These are phyloP conservation scores for Lasiosphaeria miniovina DNA, from an alignment of 495 filamentous ascomycete genomes.

Conservation along the genomic window DNA sequence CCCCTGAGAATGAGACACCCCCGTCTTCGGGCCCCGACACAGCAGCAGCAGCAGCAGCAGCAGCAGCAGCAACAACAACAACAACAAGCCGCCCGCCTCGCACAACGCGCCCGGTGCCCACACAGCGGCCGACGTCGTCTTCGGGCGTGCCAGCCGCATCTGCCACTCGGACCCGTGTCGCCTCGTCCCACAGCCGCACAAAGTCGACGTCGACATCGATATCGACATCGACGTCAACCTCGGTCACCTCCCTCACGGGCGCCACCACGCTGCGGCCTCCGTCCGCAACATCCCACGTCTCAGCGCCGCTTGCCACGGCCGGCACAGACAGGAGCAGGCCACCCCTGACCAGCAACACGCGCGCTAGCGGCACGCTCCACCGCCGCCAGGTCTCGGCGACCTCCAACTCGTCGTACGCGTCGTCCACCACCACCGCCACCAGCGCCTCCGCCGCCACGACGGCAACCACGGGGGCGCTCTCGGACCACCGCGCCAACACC, in stretches of 20 bases:
- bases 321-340: slow-evolving; percentile 8
- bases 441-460: too few relatives aligned
- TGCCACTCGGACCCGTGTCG: slow-evolving; percentile 2
- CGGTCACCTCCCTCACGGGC: slow-evolving; percentile 40
- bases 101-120: not conserved
- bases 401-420: too few relatives aligned
- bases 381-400: not conserved
- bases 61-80: not conserved
- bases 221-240: slow-evolving; percentile 1
- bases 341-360: slow-evolving; percentile 12
- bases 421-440: too few relatives aligned
- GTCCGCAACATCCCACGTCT: slow-evolving; percentile 22
- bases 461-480: too few relatives aligned
- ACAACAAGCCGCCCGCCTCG: slow-evolving; percentile 5
- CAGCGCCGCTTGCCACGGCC: slow-evolving; percentile 13
- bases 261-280: slow-evolving; percentile 45
- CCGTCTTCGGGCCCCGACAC: too few relatives aligned
- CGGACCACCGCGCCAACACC: too few relatives aligned
- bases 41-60: not conserved
- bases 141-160: slow-evolving; percentile 13
- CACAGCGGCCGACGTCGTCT: slow-evolving; percentile 22
- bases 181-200: slow-evolving; percentile 28
- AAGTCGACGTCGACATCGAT: slow-evolving; percentile 22
- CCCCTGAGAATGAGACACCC: not conserved
- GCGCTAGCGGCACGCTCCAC: slow-evolving; percentile 3